Base-by-base conservation (phyloP, 75 land plant genomes). In the Isoetes taiwanensis region DNA sequence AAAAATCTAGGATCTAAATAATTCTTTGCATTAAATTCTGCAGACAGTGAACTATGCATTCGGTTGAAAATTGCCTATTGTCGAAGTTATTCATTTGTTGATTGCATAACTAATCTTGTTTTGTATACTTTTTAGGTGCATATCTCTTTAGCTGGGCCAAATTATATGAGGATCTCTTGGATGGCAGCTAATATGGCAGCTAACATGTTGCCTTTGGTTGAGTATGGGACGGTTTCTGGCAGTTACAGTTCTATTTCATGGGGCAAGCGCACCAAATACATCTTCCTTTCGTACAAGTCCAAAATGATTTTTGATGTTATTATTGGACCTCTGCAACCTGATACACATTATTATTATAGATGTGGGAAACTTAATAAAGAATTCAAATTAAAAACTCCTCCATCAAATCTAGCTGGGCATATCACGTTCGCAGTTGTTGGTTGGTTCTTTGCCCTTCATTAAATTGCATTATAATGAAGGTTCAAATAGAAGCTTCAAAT, bases 91-190 rank as follows among this genome's bases (percentile, higher is more conserved):
- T n/a, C n/a, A n/a, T n/a, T n/a, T n/a, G n/a, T n/a, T n/a, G n/a
- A n/a, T n/a, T n/a, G n/a, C n/a, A n/a, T n/a, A n/a, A n/a, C n/a
- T n/a, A n/a, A n/a, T n/a, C n/a, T n/a, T n/a, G n/a, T n/a, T n/a
- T n/a, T n/a, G n/a, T n/a, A n/a, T n/a, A n/a, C n/a, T 52, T 56
- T 80, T 42, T 76, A 91, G 97, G 95, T 87, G 41, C 97, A 87
- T 58, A 64, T 87, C 19, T 87, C 97, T 11, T 59, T 91, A 67
- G 85, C 89, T 6, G 95, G 97, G 57, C 68, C 75, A 17, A 79
- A 71, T 2, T 72, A 81, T 48, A 87, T 87, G 82, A 59, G 80
- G 42, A 38, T 91, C 1, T 32, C 97, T 38, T 91, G 97, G 97
- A 57, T 81, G 34, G 80, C 82, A 16, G 40, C 66, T 48, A 78